Conservation (phyloP, 495 filamentous ascomycete species). For the Aspergillus ostianus region DNA sequence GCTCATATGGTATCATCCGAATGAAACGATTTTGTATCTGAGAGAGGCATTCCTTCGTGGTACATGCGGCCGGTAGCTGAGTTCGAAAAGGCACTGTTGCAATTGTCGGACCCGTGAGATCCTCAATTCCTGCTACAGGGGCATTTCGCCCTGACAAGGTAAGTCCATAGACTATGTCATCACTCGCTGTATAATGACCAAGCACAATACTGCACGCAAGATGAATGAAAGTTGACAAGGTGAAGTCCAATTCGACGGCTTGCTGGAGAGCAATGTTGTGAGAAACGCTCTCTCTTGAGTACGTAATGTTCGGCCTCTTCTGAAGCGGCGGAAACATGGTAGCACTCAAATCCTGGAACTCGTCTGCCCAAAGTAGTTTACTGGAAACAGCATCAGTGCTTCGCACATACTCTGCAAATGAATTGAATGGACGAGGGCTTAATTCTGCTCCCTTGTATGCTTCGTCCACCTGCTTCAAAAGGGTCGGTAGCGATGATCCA, state of each 20-base stretch:
- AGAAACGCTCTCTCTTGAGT: neutral
- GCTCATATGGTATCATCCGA: neutral
- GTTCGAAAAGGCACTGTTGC: conserved; percentile 40
- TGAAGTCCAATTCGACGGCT: neutral
- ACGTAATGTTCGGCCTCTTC: neutral
- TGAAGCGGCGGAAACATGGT: neutral
- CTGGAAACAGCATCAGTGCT: neutral
- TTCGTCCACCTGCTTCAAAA: neutral
- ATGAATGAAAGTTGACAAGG: neutral
- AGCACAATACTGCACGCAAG: neutral
- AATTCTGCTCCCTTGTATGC: neutral
- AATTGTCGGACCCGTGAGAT: conserved; percentile 39
- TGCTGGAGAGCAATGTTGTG: neutral
- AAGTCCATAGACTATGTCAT: conserved; percentile 31
- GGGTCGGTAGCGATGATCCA: neutral
- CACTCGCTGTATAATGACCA: conserved; percentile 19
- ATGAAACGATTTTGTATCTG: neutral
- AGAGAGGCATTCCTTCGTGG: neutral
- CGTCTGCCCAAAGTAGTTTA: neutral
- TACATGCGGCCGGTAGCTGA: conserved; percentile 12
- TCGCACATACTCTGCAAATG: neutral
- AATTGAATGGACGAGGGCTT: neutral
- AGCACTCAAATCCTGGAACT: neutral
- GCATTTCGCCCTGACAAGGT: conserved; percentile 32
- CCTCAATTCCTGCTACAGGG: conserved; percentile 27